These are phyloP conservation scores for Nicotiana tabacum DNA, from an alignment of 257 asterid species.

Conservation along the genomic window DNA sequence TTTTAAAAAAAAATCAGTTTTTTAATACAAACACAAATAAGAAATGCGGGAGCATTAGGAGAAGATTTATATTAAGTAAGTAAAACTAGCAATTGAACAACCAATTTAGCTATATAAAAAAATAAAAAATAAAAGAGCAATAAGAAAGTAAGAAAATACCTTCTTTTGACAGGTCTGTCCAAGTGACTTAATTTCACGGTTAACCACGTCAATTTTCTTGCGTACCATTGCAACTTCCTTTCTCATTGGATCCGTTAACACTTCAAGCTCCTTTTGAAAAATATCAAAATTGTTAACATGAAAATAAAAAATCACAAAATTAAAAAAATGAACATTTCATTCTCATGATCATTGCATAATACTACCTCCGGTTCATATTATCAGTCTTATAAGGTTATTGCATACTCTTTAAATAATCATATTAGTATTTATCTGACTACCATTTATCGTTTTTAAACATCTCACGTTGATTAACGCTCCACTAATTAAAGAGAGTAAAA, in stretches of 20 bases:
- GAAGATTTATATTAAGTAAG: not conserved
- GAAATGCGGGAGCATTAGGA: not conserved
- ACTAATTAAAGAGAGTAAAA: no score
- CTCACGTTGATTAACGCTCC: no score
- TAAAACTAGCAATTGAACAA: not conserved
- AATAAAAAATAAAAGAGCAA: not conserved
- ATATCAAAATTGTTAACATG: not conserved
- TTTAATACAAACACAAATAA: not conserved
- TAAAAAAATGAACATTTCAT: no score
- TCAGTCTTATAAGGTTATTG: no score
- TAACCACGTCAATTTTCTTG: constrained; percentile 57
- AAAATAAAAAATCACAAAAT: not conserved
- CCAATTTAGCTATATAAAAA: not conserved
- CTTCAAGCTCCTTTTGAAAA: constrained; percentile 67
- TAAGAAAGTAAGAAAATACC: constrained; percentile 25
- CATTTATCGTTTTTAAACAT: no score
- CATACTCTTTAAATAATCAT: no score
- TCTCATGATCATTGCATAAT: no score
- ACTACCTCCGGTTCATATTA: no score
- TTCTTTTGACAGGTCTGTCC: constrained; percentile 80
- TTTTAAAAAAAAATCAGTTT: no score
- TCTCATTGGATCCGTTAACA: constrained; percentile 80
- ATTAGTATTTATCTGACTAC: no score
- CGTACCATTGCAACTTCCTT: constrained; percentile 74
- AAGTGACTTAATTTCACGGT: constrained; percentile 70